These are phyloP conservation scores for Talaromyces sp. DNA, from an alignment of 2,329 filamentous ascomycete genomes.

Conservation along the genomic window DNA sequence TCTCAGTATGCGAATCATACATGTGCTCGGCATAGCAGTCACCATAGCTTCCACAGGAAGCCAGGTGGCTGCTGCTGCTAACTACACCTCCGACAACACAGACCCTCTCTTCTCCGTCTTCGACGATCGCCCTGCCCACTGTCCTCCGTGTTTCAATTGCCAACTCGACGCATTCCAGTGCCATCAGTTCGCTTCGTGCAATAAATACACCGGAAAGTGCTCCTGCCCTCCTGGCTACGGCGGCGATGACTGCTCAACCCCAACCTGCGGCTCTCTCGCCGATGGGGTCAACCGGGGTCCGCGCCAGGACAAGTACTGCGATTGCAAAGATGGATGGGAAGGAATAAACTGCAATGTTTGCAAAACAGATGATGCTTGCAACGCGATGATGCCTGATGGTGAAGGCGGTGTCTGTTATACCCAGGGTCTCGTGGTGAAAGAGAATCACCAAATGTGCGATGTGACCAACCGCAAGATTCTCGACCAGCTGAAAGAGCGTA, in stretches of 20 bases:
- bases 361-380: slow-evolving; percentile 72
- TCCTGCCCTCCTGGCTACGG: slow-evolving; percentile 87
- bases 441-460: slow-evolving; percentile 97
- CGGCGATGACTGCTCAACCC: slow-evolving; percentile 85
- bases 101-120: slow-evolving; percentile 64
- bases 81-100: slow-evolving; percentile 55
- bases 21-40: slow-evolving; percentile 1
- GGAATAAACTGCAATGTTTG: slow-evolving; percentile 99
- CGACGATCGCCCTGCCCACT: slow-evolving; percentile 59
- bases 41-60: slow-evolving; percentile 19
- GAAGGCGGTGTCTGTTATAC: slow-evolving; percentile 87
- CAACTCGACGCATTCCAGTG: slow-evolving; percentile 88
- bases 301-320: slow-evolving; percentile 64
- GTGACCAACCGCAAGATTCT: slow-evolving; percentile 95
- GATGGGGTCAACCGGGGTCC: slow-evolving; percentile 73
- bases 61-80: slow-evolving; percentile 30
- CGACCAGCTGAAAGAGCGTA: slow-evolving; percentile 73
- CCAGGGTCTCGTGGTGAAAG: slow-evolving; percentile 80
- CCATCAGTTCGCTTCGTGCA: slow-evolving; percentile 84
- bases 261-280: slow-evolving; percentile 84
- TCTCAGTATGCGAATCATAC: slow-evolving; percentile 5
- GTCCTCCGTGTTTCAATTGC: slow-evolving; percentile 79
- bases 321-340: slow-evolving; percentile 88
- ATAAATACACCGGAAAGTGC: slow-evolving; percentile 86
- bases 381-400: slow-evolving; percentile 76